phyloP scores from a whole-genome alignment of 1,284 basidiomycete genomes.

The Tilletiaria anomala region DNA sequence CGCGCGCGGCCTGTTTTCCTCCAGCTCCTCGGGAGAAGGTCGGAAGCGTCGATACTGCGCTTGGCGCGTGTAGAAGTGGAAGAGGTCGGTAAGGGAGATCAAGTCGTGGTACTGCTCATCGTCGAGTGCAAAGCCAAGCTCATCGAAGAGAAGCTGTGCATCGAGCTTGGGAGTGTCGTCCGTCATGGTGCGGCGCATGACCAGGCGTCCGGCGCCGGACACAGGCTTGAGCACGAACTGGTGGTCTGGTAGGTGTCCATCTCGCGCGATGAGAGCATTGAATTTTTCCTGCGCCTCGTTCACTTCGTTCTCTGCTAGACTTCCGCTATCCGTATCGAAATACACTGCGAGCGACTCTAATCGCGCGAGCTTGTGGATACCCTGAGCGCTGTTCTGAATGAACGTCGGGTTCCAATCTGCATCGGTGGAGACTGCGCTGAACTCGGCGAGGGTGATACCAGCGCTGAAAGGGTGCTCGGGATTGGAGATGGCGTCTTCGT shows the following conservation, averaged over 20 bases:
- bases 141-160: slow-evolving; percentile 76
- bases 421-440: slow-evolving; percentile 86
- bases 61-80: slow-evolving; percentile 85
- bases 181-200: slow-evolving; percentile 59
- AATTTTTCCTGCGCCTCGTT: slow-evolving; percentile 64
- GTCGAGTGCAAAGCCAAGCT: slow-evolving; percentile 84
- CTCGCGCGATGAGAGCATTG: slow-evolving; percentile 49
- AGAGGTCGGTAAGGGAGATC: slow-evolving; percentile 88
- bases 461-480: slow-evolving; percentile 93
- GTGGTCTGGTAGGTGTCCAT: slow-evolving; percentile 44
- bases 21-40: slow-evolving; percentile 52
- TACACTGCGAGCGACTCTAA: slow-evolving; percentile 80
- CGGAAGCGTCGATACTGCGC: slow-evolving; percentile 55
- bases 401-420: slow-evolving; percentile 85
- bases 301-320: slow-evolving; percentile 53
- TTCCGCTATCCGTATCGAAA: slow-evolving; percentile 83
- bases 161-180: slow-evolving; percentile 65
- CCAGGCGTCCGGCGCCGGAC: slow-evolving; percentile 77
- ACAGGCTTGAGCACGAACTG: slow-evolving; percentile 95
- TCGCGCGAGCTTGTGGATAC: slow-evolving; percentile 84
- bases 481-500: slow-evolving; percentile 86
- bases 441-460: slow-evolving; percentile 79
- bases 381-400: slow-evolving; percentile 73
- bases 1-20: slow-evolving; percentile 55
- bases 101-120: slow-evolving; percentile 89